phyloP scores from a whole-genome alignment of 352 stramenopile genomes.

The Elongisporangium undulatum region DNA sequence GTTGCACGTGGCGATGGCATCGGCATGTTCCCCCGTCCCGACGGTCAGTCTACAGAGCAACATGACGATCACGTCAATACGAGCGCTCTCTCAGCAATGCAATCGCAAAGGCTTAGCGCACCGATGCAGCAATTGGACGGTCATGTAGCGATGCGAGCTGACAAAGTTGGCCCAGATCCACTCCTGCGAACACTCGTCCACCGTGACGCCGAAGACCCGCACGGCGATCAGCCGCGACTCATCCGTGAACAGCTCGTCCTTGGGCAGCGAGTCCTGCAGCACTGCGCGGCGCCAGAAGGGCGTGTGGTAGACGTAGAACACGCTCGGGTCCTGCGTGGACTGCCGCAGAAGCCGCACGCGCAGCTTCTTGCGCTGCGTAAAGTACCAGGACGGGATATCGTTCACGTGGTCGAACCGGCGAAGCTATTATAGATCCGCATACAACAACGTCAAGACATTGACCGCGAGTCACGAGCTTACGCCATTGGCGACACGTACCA shows the following conservation, averaged over 20 bases:
- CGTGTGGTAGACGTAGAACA: constrained; percentile 84
- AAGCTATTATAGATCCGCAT: constrained; percentile 15
- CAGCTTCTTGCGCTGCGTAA: constrained; percentile 65
- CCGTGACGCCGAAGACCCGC: constrained; percentile 63
- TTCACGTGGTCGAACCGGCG: constrained; percentile 47
- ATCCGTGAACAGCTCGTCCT: constrained; percentile 11
- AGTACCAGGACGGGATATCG: constrained; percentile 58
- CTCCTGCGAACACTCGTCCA: constrained; percentile 63
- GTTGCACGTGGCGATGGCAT: constrained; percentile 49
- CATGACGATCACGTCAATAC: constrained; percentile 3
- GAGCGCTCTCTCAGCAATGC: constrained; percentile 2
- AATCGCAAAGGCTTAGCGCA: constrained; percentile 8
- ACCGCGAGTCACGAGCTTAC: background rate
- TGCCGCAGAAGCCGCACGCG: constrained; percentile 68
- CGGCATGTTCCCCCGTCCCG: constrained; percentile 11
- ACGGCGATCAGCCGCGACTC: constrained; percentile 39
- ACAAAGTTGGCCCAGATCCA: constrained; percentile 69
- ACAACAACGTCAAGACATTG: background rate
- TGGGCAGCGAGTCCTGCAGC: constrained; percentile 52
- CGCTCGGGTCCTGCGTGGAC: constrained; percentile 49
- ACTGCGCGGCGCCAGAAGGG: constrained; percentile 56
- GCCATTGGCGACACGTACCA: constrained; percentile 23
- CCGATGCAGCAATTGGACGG: constrained; percentile 50
- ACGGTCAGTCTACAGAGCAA: constrained; percentile 11
- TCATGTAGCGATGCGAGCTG: constrained; percentile 60